Evolutionary conservation across 2,329 filamentous ascomycete genomes (phyloP), one percentile per base, ranked within the genome.

Genomic region (Ramularia endophylla): DNA sequence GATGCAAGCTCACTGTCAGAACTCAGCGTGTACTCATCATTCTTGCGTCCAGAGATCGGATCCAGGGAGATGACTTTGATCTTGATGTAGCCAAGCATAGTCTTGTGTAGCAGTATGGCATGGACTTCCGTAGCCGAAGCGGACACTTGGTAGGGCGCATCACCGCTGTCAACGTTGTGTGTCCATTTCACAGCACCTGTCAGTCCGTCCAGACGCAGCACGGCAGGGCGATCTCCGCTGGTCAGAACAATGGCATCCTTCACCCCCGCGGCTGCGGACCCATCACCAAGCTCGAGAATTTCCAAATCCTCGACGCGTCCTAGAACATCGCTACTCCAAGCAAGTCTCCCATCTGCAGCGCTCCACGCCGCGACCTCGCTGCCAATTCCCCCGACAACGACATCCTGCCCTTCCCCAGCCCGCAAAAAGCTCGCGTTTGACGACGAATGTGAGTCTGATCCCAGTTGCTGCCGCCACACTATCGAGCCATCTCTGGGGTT

Each of bases 401-500:
- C 83, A 53, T 83, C 80, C 61, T 90, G 83, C 44, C 82, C 84
- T 51, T 88, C 81, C n/a, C 80, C 80, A n/a, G 84, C 80, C 48
- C 84, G 74, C 53, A 94, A 65, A 55, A 78, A 71, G 42, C 63
- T 58, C 9, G 47, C 55, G 44, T 56, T 53, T 39, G 51, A 46
- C 28, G 52, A 52, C 38, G 41, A 52, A 25, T 25, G 22, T 15
- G 38, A 36, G 25, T 55, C 54, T 22, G 70, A 69, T n/a, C 74
- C 67, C 33, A 94, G 64, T 39, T 78, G 69, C 58, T 95, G 90
- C 40, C 92, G 78, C 92, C 92, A 98, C 2, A 95, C 77, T 12
- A 95, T 61, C 2, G 78, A 74, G 13, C 92, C 90, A 59, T 83
- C 89, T 60, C 81, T 84, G 2, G 92, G 92, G 56, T 95, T 94